Percentiles rank a stretch among this genome's conserved stretches.
These are phyloP conservation scores for Vairimorpha apis DNA, from an alignment of 371 early-diverging fungal species.

Conservation along the genomic window DNA sequence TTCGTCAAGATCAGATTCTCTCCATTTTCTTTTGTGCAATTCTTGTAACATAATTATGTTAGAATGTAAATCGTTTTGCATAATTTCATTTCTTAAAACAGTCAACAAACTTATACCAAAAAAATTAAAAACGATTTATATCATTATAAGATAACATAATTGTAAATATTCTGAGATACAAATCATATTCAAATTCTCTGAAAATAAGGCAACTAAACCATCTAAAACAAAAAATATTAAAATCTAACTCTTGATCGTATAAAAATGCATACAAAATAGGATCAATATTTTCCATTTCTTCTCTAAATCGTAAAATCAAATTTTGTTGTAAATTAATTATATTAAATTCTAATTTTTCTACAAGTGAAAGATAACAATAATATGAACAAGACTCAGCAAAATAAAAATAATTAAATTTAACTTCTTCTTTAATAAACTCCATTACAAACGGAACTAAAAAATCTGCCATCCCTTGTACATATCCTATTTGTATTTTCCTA, in stretches of 20 bases:
- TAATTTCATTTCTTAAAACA: slow-evolving; percentile 76
- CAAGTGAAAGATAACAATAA: slow-evolving; percentile 81
- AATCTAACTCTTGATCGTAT: slow-evolving; percentile 75
- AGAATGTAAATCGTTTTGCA: slow-evolving; percentile 78
- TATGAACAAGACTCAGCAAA: slow-evolving; percentile 89
- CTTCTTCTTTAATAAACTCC: slow-evolving; percentile 47
- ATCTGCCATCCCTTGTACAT: slow-evolving; percentile 97
- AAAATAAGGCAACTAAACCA: slow-evolving; percentile 97
- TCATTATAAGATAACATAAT: slow-evolving; percentile 73
- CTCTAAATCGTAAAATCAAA: slow-evolving; percentile 31
- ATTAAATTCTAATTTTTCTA: slow-evolving; percentile 80
- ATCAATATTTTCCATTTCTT: slow-evolving; percentile 39
- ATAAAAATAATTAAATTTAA: slow-evolving; percentile 69
- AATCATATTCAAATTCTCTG: slow-evolving; percentile 77
- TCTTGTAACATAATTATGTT: slow-evolving; percentile 84
- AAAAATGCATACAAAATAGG: slow-evolving; percentile 64
- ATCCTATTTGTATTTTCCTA: slow-evolving; percentile 79
- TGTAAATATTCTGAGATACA: slow-evolving; percentile 90
- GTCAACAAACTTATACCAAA: slow-evolving; percentile 88
- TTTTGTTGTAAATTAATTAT: slow-evolving; percentile 34
- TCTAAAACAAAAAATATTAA: slow-evolving; percentile 90
- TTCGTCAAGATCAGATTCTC: slow-evolving; percentile 76
- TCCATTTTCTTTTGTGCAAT: slow-evolving; percentile 77
- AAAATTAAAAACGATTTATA: slow-evolving; percentile 84
- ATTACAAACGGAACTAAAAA: slow-evolving; percentile 80